phyloP scores from a whole-genome alignment of 2,329 filamentous ascomycete species.

The Thelonectria discophora region DNA sequence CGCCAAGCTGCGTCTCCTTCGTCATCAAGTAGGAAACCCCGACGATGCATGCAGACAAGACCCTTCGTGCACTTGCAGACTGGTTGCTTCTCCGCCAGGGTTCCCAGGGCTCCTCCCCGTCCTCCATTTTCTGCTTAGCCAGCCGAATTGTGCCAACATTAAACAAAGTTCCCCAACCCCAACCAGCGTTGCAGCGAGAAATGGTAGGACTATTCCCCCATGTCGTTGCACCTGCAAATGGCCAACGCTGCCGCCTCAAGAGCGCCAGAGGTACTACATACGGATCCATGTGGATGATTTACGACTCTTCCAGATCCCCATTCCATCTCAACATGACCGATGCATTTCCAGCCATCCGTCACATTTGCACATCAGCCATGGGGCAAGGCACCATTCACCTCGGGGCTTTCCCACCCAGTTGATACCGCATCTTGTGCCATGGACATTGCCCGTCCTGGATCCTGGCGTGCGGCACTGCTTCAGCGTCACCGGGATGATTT shows the following conservation, averaged over 20 bases:
- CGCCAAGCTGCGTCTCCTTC: neutral
- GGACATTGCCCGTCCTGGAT: neutral
- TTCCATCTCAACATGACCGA: constrained; percentile 20
- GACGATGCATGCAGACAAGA: constrained; percentile 17
- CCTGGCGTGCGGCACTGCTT: neutral
- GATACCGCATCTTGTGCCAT: neutral
- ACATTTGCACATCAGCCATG: constrained; percentile 9
- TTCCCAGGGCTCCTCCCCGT: constrained; percentile 10
- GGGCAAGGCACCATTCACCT: constrained; percentile 1
- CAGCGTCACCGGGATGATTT: neutral
- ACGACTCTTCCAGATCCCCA: constrained; percentile 38
- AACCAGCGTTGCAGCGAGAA: constrained; percentile 26
- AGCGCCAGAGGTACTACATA: constrained; percentile 47
- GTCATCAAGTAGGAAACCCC: constrained; percentile 11
- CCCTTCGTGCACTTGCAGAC: constrained; percentile 42
- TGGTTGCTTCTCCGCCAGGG: constrained; percentile 20
- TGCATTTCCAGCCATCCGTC: constrained; percentile 6
- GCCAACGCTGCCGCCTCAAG: constrained; percentile 26
- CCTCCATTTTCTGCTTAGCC: constrained; percentile 11
- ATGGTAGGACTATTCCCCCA: constrained; percentile 37
- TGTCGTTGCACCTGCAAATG: constrained; percentile 28
- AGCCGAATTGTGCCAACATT: constrained; percentile 27
- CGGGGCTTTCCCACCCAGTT: neutral
- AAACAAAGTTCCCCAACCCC: constrained; percentile 28
- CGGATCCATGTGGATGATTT: constrained; percentile 50